phyloP scores from a whole-genome alignment of 768 basidiomycete species.

The Agaricus sinodeliciosus region DNA sequence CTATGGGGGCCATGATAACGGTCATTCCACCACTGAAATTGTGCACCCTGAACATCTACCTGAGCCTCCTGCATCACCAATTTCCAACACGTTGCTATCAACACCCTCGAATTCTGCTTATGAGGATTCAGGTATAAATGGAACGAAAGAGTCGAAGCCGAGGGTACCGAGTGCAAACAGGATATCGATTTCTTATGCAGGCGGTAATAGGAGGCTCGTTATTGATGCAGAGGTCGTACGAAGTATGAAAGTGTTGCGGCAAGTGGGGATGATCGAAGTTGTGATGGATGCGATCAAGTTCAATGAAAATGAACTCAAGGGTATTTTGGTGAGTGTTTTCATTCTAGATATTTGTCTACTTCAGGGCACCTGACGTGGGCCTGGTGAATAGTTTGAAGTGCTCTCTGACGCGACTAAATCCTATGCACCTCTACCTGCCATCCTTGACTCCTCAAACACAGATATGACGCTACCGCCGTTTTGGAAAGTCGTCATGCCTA shows the following conservation, averaged over 20 bases:
- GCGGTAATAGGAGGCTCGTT: slow-evolving; percentile 79
- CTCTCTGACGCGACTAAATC: slow-evolving; percentile 67
- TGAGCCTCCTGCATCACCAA: slow-evolving; percentile 54
- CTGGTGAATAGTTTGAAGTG: slow-evolving; percentile 55
- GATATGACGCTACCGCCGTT: slow-evolving; percentile 75
- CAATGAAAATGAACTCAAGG: slow-evolving; percentile 53
- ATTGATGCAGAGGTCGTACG: slow-evolving; percentile 87
- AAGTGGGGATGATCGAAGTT: slow-evolving; percentile 84
- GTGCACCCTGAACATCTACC: slow-evolving; percentile 41
- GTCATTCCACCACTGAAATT: slow-evolving; percentile 13
- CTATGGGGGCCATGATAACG: slow-evolving; percentile 12
- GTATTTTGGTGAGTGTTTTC: slow-evolving; percentile 58
- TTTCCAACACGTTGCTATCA: slow-evolving; percentile 41
- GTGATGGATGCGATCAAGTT: slow-evolving; percentile 52
- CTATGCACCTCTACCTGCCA: slow-evolving; percentile 52
- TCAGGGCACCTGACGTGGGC: slow-evolving; percentile 10
- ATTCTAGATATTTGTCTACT: slow-evolving; percentile 2
- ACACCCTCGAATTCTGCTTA: slow-evolving; percentile 36
- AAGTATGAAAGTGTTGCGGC: slow-evolving; percentile 70
- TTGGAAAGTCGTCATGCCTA: slow-evolving; percentile 43
- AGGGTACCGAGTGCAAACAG: slow-evolving; percentile 70
- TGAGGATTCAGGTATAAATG: slow-evolving; percentile 37
- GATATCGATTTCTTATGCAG: slow-evolving; percentile 93
- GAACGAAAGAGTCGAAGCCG: slow-evolving; percentile 22
- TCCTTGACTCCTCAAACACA: slow-evolving; percentile 28